Base-by-base conservation (phyloP, 2,329 filamentous ascomycete species). In the Helotiales sp. region DNA sequence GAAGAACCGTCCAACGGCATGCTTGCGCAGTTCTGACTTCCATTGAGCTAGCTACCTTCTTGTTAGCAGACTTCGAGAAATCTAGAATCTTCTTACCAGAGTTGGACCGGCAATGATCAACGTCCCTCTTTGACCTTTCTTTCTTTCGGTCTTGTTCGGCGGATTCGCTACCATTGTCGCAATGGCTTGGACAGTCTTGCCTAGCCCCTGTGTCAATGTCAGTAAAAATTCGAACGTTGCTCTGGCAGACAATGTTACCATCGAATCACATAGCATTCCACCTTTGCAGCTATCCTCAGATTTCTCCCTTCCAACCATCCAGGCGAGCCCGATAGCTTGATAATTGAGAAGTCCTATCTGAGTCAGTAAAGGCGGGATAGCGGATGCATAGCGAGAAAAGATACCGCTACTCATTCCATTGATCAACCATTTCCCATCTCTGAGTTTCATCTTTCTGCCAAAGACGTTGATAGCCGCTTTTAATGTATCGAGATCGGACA, bases 111-210 rank as follows among this genome's bases (percentile, higher is more conserved):
- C 47, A 15, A 62, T 54, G 20, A 62, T 52, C 30, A 62, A 52
- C n/a, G 60, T 62, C 4, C 30, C 24, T 54, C 45, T 40, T 13
- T 37, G 22, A 4, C 11, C 11, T 4, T 50, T 52, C 37, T 54
- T 45, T 20, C 28, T 43, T 43, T 17, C 22, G 22, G 47, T 17
- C 22, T 54, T 54, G 3, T 28, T 52, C 22, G 32, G 13, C 8
- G n/a, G 11, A 30, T 62, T 62, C 10, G 24, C 8, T 5, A 54
- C 49, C 60, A 62, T 62, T 17, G 32, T 24, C 6, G 60, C 60
- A 1, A 62, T 10, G 6, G 32, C 45, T n/a, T 54, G 47, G 0
- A 62, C 60, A 1, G 60, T 62, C 47, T 62, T 62, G 2, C 60
- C 60, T 2, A 62, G 20, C 1, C 60, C 60, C 60, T 62, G n/a